Evolutionary conservation across 768 basidiomycete species (phyloP).

Genomic region (Suillus placidus): DNA sequence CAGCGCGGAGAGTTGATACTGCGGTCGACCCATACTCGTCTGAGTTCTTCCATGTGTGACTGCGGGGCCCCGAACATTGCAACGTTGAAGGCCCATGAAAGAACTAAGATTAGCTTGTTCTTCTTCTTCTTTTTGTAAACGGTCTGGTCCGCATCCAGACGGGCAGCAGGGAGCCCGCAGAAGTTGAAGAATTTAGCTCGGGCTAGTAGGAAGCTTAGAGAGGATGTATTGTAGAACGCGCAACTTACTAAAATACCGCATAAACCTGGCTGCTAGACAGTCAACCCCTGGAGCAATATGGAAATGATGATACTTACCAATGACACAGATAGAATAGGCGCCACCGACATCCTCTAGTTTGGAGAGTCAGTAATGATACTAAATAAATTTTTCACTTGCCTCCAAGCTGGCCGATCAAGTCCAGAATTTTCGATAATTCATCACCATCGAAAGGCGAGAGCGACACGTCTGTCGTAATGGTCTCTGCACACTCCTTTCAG

Average conservation of each 20-base stretch:
- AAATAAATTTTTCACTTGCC: not conserved
- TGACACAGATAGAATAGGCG: slow-evolving; percentile 7
- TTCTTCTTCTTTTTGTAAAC: slow-evolving; percentile 27
- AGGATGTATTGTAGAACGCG: not conserved
- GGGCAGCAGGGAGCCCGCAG: slow-evolving; percentile 48
- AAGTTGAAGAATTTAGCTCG: slow-evolving; percentile 46
- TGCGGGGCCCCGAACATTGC: slow-evolving; percentile 31
- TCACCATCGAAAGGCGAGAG: slow-evolving; percentile 16
- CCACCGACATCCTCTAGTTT: slow-evolving; percentile 5
- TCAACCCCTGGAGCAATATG: not conserved
- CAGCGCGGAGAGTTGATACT: slow-evolving; percentile 13
- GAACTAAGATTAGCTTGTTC: slow-evolving; percentile 12
- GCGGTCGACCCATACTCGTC: slow-evolving; percentile 14
- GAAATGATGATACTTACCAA: not conserved
- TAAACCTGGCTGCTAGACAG: slow-evolving; percentile 39
- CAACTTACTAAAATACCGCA: slow-evolving; percentile 45
- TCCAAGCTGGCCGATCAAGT: slow-evolving; percentile 11
- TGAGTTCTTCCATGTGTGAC: slow-evolving; percentile 23
- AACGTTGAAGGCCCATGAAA: slow-evolving; percentile 19
- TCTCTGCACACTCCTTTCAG: slow-evolving; percentile 24
- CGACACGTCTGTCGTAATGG: slow-evolving; percentile 9
- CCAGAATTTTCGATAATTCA: slow-evolving; percentile 10
- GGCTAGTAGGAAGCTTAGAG: slow-evolving; percentile 12
- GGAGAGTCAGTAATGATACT: not conserved
- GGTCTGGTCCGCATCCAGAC: slow-evolving; percentile 47